A percentile compares a stretch with the other conserved stretches of the same genome.
phyloP scores from a whole-genome alignment of 805 yeast species.

The Lipomyces spencermartinsiae region DNA sequence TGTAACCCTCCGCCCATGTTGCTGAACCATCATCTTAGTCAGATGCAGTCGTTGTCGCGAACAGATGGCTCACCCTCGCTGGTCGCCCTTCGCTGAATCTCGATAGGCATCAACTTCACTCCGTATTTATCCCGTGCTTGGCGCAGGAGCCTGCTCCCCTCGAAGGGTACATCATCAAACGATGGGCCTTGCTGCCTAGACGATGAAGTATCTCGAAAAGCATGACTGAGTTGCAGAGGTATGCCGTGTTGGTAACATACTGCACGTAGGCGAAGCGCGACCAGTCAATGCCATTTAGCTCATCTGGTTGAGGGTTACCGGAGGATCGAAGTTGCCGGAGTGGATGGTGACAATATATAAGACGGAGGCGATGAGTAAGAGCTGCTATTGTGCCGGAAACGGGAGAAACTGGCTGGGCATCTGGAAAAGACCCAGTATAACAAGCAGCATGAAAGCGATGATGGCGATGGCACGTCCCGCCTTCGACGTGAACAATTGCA shows the following conservation, averaged over 20 bases:
- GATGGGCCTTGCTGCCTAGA: background rate
- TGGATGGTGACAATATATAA: background rate
- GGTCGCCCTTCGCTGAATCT: slow-evolving; percentile 2
- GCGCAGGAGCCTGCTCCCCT: background rate
- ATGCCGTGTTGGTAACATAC: slow-evolving; percentile 4
- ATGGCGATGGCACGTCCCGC: background rate
- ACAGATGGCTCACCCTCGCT: background rate
- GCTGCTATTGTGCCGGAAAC: background rate
- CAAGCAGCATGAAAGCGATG: background rate
- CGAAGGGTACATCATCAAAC: slow-evolving; percentile 4
- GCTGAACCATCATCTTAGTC: slow-evolving; percentile 48
- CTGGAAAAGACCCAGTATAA: background rate
- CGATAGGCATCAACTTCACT: background rate
- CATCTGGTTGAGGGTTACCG: background rate
- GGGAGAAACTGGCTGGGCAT: background rate
- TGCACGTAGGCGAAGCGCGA: slow-evolving; percentile 10
- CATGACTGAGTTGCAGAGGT: slow-evolving; percentile 11
- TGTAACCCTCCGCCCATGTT: slow-evolving; percentile 64
- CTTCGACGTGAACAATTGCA: background rate
- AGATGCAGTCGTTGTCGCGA: background rate
- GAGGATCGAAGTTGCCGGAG: background rate
- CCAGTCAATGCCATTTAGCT: slow-evolving; percentile 1
- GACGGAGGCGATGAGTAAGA: background rate
- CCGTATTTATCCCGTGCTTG: background rate
- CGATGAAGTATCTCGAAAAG: slow-evolving; percentile 1